Conservation (phyloP, 2,329 filamentous ascomycete species). For the Cercospora sp. region DNA sequence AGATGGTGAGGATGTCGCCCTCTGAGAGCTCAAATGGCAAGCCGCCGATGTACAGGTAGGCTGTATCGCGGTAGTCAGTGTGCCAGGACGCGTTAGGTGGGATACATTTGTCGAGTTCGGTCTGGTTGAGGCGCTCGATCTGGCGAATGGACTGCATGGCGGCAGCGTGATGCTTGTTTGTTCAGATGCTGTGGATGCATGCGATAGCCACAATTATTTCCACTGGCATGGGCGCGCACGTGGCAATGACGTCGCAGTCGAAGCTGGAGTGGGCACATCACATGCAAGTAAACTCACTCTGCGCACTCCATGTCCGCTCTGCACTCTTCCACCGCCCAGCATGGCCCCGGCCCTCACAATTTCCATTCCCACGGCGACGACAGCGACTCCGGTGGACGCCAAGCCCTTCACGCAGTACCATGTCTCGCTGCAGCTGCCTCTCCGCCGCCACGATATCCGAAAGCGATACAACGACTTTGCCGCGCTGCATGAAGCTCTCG, state of each 20-base stretch:
- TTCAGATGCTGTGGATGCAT: background rate
- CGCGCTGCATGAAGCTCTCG: constrained; percentile 63
- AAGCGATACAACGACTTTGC: constrained; percentile 83
- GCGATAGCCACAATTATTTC: background rate
- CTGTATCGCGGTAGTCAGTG: constrained; percentile 94
- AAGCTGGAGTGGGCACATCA: background rate
- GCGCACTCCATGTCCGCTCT: background rate
- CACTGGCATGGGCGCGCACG: background rate
- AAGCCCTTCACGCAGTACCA: constrained; percentile 78
- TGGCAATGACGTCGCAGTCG: background rate
- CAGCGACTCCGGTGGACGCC: constrained; percentile 50
- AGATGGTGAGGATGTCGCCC: constrained; percentile 93
- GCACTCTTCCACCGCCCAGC: constrained; percentile 1
- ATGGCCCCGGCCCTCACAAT: constrained; percentile 51
- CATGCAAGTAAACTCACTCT: background rate
- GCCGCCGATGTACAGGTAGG: constrained; percentile 94
- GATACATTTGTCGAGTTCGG: constrained; percentile 87
- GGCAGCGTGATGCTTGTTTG: constrained; percentile 2
- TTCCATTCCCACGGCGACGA: constrained; percentile 51
- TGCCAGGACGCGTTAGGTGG: constrained; percentile 91
- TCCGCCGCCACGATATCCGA: constrained; percentile 72
- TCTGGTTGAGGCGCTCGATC: constrained; percentile 89
- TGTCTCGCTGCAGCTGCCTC: constrained; percentile 72
- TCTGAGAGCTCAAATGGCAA: constrained; percentile 90
- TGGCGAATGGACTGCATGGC: constrained; percentile 92